Percentiles rank a stretch among this genome's conserved stretches.
phyloP scores from a whole-genome alignment of 495 filamentous ascomycete species.

The Pseudomonodictys pantanalensis region DNA sequence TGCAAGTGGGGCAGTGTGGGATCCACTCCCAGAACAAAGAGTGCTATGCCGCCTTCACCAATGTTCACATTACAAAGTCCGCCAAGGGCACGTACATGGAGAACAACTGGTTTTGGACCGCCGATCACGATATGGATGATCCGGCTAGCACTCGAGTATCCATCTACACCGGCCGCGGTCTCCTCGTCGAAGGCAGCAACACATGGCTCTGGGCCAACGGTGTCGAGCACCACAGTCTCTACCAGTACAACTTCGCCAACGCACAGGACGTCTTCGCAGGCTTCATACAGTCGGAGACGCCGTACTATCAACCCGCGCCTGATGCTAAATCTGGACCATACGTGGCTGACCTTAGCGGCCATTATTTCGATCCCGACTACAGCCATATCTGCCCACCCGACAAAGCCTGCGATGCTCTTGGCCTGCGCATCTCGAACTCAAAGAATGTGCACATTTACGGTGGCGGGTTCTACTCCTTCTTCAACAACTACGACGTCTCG shows the following conservation, averaged over 20 bases:
- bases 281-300: slow-evolving; percentile 86
- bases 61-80: slow-evolving; percentile 68
- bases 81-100: slow-evolving; percentile 75
- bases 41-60: slow-evolving; percentile 76
- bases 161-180: slow-evolving; percentile 86
- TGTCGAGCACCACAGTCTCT: slow-evolving; percentile 84
- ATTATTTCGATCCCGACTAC: slow-evolving; percentile 74
- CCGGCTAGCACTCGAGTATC: slow-evolving; percentile 77
- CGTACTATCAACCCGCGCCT: slow-evolving; percentile 41
- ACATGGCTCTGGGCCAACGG: slow-evolving; percentile 72
- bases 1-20: slow-evolving; percentile 56
- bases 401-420: slow-evolving; percentile 78
- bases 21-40: slow-evolving; percentile 17
- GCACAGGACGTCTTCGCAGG: slow-evolving; percentile 82
- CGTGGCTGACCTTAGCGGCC: slow-evolving; percentile 69
- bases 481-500: slow-evolving; percentile 58
- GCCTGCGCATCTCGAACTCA: slow-evolving; percentile 61
- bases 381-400: slow-evolving; percentile 49
- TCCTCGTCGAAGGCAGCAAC: slow-evolving; percentile 64
- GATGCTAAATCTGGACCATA: slow-evolving; percentile 84
- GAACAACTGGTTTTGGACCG: slow-evolving; percentile 84
- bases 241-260: slow-evolving; percentile 69
- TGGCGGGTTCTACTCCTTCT: slow-evolving; percentile 54
- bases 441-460: slow-evolving; percentile 38
- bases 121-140: slow-evolving; percentile 87